phyloP scores from a whole-genome alignment of 202 grass and related monocot species.

The Setaria italica region DNA sequence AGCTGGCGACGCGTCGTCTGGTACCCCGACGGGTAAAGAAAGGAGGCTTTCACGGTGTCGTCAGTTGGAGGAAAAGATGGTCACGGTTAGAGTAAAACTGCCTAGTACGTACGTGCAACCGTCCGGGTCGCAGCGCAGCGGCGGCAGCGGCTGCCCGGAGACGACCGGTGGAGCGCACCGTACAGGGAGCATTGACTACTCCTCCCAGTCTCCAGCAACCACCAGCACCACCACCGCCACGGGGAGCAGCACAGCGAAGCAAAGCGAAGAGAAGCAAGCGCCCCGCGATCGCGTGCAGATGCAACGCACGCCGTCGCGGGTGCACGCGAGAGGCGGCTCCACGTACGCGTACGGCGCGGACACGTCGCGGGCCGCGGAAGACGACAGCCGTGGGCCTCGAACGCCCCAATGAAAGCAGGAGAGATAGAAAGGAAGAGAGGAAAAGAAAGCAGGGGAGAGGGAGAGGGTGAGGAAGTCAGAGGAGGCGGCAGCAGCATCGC shows the following conservation, averaged over 20 bases:
- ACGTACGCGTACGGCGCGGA: background rate
- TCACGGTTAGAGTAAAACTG: background rate
- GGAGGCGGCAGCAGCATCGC: background rate
- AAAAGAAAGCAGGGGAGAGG: background rate
- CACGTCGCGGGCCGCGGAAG: background rate
- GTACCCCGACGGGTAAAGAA: background rate
- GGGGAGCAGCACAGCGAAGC: background rate
- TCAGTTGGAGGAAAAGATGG: background rate
- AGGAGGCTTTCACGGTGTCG: background rate
- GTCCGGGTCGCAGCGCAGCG: background rate
- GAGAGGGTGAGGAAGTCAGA: conserved; percentile 40
- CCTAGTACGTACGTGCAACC: conserved; percentile 18
- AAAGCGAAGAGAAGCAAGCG: background rate
- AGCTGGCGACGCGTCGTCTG: too few relatives aligned
- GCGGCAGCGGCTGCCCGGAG: background rate
- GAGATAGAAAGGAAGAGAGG: too few relatives aligned
- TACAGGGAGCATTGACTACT: conserved; percentile 16
- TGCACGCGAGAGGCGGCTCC: background rate
- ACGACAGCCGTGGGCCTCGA: too few relatives aligned
- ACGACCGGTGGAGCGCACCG: background rate
- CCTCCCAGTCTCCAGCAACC: background rate
- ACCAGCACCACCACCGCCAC: background rate
- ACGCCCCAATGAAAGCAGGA: too few relatives aligned
- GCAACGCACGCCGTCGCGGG: background rate
- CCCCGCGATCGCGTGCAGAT: background rate